Evolutionary conservation across 164 flowering plant species (phyloP), one percentile per base, ranked within the genome.

Genomic region (Annona squamosa): DNA sequence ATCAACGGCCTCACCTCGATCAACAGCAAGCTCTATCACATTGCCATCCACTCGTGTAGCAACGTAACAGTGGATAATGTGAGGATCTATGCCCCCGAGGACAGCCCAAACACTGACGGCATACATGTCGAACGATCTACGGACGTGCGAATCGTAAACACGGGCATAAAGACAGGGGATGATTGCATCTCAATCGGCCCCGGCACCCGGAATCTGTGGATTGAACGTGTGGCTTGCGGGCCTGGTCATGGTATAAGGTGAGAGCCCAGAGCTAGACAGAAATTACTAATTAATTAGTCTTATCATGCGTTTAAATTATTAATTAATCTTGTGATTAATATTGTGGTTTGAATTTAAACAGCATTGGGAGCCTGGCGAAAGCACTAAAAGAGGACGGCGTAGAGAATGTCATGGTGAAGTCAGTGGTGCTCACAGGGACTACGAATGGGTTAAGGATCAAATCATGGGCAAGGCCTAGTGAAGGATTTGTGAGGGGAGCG

Each of bases 321-420:
- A 26, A 26, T 26, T 26, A 26, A 26, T 48, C 56, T 48, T 7
- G 59, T 17, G 44, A 2, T 43, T 67, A 65, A 7, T 16, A 1
- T 42, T 26, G 37, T 56, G 4, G 48, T 64, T 0, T 48, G 4
- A 9, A 37, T 52, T 16, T 17, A 9, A 3, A 68, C 85, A 88
- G 97, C 79, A 87, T 89, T 64, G 97, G 98, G 12, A 92, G 98
- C 71, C 81, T 92, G 0, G 98, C 84, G 0, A 83, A 84, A 82
- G 80, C 73, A 0, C 0, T 47, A 3, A 47, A 83, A 0, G 98
- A 93, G 72, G 75, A 72, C 18, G 97, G 97, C 0, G 98, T 93
- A 5, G 79, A 83, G 63, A 87, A 87, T 64, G 86, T 92, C 77
- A 91, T 91, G n/a, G 89, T 89, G 2, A 85, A 73, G 65, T 75